Conservation (phyloP, 352 stramenopile species). For the Elongisporangium undulatum region DNA sequence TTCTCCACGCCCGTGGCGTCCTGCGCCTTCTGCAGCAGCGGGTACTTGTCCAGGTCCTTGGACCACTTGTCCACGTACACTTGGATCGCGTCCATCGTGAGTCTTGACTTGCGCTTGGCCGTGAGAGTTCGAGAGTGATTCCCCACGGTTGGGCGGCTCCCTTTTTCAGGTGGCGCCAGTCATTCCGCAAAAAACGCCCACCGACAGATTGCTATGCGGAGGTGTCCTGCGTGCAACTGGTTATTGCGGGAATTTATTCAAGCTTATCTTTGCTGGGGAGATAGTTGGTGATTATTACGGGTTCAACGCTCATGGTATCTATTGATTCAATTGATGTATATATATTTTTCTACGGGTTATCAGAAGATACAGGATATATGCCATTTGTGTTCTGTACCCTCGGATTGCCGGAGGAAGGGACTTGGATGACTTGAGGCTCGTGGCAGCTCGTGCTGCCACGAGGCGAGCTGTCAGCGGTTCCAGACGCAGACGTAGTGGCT, state of each 20-base stretch:
- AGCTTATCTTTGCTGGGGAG: not conserved
- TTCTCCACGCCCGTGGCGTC: constrained; percentile 85
- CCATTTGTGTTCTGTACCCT: not conserved
- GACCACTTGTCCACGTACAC: constrained; percentile 85
- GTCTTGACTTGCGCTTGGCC: not conserved
- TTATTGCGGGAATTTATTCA: not conserved
- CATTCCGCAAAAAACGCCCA: not conserved
- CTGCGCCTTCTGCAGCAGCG: constrained; percentile 72
- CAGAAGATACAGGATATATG: not conserved
- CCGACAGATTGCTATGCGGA: not conserved
- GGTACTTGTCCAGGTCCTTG: constrained; percentile 82
- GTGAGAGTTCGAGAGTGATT: not conserved
- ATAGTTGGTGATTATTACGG: not conserved
- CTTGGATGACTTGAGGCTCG: not conserved
- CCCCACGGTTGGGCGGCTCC: not conserved
- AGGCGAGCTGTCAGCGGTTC: not conserved
- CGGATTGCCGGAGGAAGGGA: not conserved
- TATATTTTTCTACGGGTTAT: not conserved
- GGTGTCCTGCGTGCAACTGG: not conserved
- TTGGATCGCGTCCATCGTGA: constrained; percentile 78
- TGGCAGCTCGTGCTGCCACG: not conserved
- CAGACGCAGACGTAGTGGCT: not conserved
- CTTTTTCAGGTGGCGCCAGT: not conserved
- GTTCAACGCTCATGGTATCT: not conserved
- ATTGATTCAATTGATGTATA: not conserved